phyloP scores from a whole-genome alignment of 257 asterid species.

The Oldenlandia corymbosa region DNA sequence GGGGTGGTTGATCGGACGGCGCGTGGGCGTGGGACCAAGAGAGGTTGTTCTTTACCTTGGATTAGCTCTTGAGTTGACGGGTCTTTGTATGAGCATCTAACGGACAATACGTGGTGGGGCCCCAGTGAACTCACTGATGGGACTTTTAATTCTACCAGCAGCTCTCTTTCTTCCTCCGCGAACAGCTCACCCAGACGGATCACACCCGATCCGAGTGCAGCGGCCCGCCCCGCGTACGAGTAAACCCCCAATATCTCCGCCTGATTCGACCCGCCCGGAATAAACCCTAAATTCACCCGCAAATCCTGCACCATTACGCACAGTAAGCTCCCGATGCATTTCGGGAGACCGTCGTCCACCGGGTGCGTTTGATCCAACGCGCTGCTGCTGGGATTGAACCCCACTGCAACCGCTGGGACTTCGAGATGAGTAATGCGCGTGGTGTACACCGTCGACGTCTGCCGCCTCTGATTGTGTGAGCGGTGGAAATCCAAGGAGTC shows the following conservation, averaged over 20 bases:
- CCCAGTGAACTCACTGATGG: slow-evolving; percentile 46
- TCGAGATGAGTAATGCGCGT: slow-evolving; percentile 51
- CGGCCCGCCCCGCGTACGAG: slow-evolving; percentile 41
- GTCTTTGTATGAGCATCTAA: slow-evolving; percentile 75
- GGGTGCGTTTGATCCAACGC: slow-evolving; percentile 37
- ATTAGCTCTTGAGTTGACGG: slow-evolving; percentile 72
- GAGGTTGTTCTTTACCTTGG: slow-evolving; percentile 53
- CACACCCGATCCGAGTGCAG: slow-evolving; percentile 50
- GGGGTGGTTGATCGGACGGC: slow-evolving; percentile 63
- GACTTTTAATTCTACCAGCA: slow-evolving; percentile 73
- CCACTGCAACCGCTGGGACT: slow-evolving; percentile 58
- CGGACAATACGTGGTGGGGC: slow-evolving; percentile 78
- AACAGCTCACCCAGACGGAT: slow-evolving; percentile 66
- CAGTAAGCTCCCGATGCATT: slow-evolving; percentile 40
- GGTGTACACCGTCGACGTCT: slow-evolving; percentile 38
- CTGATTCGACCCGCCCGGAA: slow-evolving; percentile 48
- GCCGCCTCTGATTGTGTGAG: slow-evolving; percentile 13
- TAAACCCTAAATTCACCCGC: slow-evolving; percentile 46
- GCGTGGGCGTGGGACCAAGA: slow-evolving; percentile 65
- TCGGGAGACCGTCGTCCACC: slow-evolving; percentile 32
- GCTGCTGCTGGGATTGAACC: slow-evolving; percentile 21
- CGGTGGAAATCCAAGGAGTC: slow-evolving; percentile 44
- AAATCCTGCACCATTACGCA: slow-evolving; percentile 57
- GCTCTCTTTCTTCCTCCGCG: slow-evolving; percentile 72
- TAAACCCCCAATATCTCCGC: slow-evolving; percentile 67